These are phyloP conservation scores for Arthrobotrys sinensis DNA, from an alignment of 2,329 filamentous ascomycete genomes.

Conservation along the genomic window DNA sequence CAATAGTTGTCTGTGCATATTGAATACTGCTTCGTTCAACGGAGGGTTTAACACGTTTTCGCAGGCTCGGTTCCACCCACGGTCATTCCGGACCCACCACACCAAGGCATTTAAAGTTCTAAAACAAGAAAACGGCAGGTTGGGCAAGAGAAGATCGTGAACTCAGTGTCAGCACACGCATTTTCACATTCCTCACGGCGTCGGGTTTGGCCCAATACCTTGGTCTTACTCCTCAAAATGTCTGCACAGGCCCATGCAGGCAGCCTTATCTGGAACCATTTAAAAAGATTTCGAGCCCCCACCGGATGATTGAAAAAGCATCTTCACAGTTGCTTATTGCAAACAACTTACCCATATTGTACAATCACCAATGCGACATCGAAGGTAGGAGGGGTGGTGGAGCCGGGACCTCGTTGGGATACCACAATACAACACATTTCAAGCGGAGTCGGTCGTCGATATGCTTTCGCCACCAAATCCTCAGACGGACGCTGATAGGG, in stretches of 20 bases:
- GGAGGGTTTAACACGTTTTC: not conserved
- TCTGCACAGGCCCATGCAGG: not conserved
- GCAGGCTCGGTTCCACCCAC: slow-evolving; percentile 21
- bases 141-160: not conserved
- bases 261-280: not conserved
- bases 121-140: slow-evolving; percentile 9
- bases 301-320: not conserved
- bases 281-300: not conserved
- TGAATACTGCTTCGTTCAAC: slow-evolving; percentile 1
- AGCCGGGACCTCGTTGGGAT: not conserved
- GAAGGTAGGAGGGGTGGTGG: slow-evolving; percentile 8
- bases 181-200: not conserved
- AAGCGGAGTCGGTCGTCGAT: not conserved
- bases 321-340: not conserved
- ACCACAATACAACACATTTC: slow-evolving; percentile 31
- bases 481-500: slow-evolving; percentile 41
- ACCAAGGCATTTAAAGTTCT: not conserved
- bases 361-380: not conserved
- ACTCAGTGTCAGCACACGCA: not conserved
- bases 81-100: slow-evolving; percentile 21
- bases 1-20: slow-evolving; percentile 12
- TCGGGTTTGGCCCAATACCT: not conserved
- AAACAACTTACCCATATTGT: not conserved
- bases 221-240: not conserved
- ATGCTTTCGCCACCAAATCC: slow-evolving; percentile 43